These are phyloP conservation scores for Ustilago sp. DNA, from an alignment of 1,284 basidiomycete genomes.

Conservation along the genomic window DNA sequence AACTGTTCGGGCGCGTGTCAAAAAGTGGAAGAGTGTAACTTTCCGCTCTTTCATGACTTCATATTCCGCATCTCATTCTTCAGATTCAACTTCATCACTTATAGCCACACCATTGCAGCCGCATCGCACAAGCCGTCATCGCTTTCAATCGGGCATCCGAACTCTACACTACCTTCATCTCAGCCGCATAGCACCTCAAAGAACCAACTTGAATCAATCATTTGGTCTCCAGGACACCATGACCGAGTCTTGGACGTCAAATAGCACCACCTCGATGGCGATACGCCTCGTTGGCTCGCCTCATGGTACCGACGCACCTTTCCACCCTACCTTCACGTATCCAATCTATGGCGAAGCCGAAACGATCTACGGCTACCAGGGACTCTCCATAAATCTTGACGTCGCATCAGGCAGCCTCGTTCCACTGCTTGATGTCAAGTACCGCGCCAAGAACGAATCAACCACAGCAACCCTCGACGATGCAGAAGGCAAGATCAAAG, in stretches of 20 bases:
- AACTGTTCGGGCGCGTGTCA: neutral
- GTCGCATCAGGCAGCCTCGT: conserved; percentile 88
- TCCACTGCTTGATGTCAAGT: conserved; percentile 67
- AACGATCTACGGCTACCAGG: conserved; percentile 93
- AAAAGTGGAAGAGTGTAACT: conserved; percentile 2
- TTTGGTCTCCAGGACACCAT: conserved; percentile 11
- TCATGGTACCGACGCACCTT: conserved; percentile 38
- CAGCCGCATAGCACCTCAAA: neutral
- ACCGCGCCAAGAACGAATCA: conserved; percentile 59
- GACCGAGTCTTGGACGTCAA: conserved; percentile 59
- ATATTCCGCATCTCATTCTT: neutral
- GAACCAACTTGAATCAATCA: neutral
- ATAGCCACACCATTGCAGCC: neutral
- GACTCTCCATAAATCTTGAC: conserved; percentile 74
- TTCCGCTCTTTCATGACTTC: neutral
- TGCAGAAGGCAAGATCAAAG: conserved; percentile 80
- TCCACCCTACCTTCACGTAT: conserved; percentile 66
- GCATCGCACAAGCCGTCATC: neutral
- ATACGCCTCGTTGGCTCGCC: conserved; percentile 57
- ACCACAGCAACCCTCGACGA: conserved; percentile 82
- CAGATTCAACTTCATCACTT: neutral
- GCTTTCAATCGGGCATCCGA: neutral
- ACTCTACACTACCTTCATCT: neutral
- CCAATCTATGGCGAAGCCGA: conserved; percentile 87
- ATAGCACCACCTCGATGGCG: conserved; percentile 57